phyloP scores from a whole-genome alignment of 202 grass and related monocot genomes.

The Dendrocalamus latiflorus region DNA sequence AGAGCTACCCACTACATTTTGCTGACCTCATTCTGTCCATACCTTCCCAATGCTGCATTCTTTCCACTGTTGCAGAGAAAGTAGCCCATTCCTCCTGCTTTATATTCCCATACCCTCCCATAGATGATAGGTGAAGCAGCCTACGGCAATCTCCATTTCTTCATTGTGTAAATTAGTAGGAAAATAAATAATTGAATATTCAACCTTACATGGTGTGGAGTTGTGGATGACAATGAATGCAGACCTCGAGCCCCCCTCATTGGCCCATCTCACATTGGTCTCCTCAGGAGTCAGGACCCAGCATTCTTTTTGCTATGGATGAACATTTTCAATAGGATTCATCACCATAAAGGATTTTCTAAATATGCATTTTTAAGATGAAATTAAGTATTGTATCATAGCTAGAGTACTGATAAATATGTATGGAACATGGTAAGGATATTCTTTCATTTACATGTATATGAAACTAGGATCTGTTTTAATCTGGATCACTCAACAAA shows the following conservation, averaged over 20 bases:
- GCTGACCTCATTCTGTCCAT: conserved; percentile 30
- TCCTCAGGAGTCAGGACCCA: not conserved
- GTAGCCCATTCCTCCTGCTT: conserved; percentile 25
- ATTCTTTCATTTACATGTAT: not conserved
- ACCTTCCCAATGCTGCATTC: conserved; percentile 16
- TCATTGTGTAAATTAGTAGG: not conserved
- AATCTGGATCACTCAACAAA: not conserved
- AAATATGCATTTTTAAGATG: not conserved
- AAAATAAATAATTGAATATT: not conserved
- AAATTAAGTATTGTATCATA: not conserved
- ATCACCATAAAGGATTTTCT: not conserved
- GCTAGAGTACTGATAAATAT: not conserved
- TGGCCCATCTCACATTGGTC: not conserved
- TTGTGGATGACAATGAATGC: not conserved
- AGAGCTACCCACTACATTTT: conserved; percentile 41
- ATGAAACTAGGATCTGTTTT: not conserved
- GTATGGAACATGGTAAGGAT: not conserved
- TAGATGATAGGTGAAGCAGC: not conserved
- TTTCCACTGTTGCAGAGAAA: conserved; percentile 13
- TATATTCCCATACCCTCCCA: not conserved
- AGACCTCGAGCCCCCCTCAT: too few relatives aligned
- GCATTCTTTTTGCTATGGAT: not conserved
- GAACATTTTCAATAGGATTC: not conserved
- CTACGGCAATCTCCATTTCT: not conserved
- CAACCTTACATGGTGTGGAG: not conserved